These are phyloP conservation scores for Diaporthe vexans DNA, from an alignment of 2,329 filamentous ascomycete genomes.

Conservation along the genomic window DNA sequence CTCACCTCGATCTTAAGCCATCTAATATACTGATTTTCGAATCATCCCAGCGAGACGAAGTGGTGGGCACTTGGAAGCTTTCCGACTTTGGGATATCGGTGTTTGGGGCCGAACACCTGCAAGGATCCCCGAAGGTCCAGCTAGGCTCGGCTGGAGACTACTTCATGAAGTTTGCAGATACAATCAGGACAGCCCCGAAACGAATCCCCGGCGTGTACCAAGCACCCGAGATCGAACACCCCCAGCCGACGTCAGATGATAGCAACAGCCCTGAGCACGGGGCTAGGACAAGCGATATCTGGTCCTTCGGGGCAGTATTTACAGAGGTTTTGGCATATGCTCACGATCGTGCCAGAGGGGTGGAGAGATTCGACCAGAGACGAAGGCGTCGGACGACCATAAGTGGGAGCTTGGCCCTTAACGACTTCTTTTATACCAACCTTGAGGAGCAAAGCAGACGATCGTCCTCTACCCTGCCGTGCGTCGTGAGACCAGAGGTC, in stretches of 20 bases:
- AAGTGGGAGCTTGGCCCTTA: not conserved
- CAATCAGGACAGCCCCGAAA: constrained; percentile 26
- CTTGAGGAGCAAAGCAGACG: not conserved
- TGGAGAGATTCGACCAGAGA: constrained; percentile 13
- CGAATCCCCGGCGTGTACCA: constrained; percentile 30
- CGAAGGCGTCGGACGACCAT: not conserved
- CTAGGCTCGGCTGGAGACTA: constrained; percentile 33
- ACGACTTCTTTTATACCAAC: constrained; percentile 37
- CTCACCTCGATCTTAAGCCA: constrained; percentile 41
- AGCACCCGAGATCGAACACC: constrained; percentile 36
- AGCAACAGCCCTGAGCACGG: not conserved
- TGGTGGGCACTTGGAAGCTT: constrained; percentile 39
- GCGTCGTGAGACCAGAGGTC: not conserved
- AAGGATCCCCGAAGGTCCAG: not conserved
- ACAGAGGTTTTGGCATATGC: constrained; percentile 39
- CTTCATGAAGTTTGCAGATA: constrained; percentile 17
- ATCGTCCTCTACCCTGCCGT: not conserved
- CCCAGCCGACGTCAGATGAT: not conserved
- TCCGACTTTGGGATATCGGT: constrained; percentile 42
- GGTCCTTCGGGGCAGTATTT: constrained; percentile 40
- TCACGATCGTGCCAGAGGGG: not conserved
- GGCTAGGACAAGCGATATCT: constrained; percentile 29
- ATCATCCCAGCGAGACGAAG: not conserved
- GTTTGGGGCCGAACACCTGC: constrained; percentile 18
- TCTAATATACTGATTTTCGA: constrained; percentile 39